Percentiles rank a stretch among this genome's conserved stretches.
These are phyloP conservation scores for Scheffersomyces ergatensis DNA, from an alignment of 805 yeast species.

Conservation along the genomic window DNA sequence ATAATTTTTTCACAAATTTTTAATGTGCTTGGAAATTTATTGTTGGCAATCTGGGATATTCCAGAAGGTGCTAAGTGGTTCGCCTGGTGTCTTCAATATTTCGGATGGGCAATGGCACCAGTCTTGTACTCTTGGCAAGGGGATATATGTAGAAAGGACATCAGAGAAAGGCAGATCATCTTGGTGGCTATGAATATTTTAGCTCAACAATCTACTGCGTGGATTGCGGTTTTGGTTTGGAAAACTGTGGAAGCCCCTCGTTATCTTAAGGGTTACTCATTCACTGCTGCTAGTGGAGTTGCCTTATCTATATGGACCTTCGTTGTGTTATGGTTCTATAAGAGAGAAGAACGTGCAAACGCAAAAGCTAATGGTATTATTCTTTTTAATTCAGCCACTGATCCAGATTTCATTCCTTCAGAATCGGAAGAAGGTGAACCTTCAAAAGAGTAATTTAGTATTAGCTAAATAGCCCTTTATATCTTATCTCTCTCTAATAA, in stretches of 20 bases:
- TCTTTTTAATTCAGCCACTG: slow-evolving; percentile 18
- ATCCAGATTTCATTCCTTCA: neutral
- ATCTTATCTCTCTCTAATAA: no score
- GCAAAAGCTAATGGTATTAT: slow-evolving; percentile 37
- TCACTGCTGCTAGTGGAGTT: slow-evolving; percentile 46
- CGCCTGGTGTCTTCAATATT: slow-evolving; percentile 58
- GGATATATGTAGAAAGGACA: slow-evolving; percentile 57
- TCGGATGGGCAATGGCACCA: slow-evolving; percentile 64
- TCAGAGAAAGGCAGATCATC: slow-evolving; percentile 52
- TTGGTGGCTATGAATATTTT: slow-evolving; percentile 56
- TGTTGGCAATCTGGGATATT: slow-evolving; percentile 60
- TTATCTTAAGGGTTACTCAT: slow-evolving; percentile 51
- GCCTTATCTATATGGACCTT: slow-evolving; percentile 48
- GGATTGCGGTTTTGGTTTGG: slow-evolving; percentile 52
- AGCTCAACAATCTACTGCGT: slow-evolving; percentile 55
- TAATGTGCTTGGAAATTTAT: slow-evolving; percentile 52
- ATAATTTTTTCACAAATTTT: slow-evolving; percentile 51
- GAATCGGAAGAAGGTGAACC: neutral
- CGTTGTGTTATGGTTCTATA: slow-evolving; percentile 48
- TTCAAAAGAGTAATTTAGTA: no score
- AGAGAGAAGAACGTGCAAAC: slow-evolving; percentile 27
- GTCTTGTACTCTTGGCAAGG: slow-evolving; percentile 57
- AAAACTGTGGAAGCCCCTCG: slow-evolving; percentile 59
- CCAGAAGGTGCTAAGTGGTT: slow-evolving; percentile 61
- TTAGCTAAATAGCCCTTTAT: no score